Percentiles rank a stretch among this genome's conserved stretches.
These are phyloP conservation scores for Plasmodium gallinaceum DNA, from an alignment of 169 alveolate species.

Conservation along the genomic window DNA sequence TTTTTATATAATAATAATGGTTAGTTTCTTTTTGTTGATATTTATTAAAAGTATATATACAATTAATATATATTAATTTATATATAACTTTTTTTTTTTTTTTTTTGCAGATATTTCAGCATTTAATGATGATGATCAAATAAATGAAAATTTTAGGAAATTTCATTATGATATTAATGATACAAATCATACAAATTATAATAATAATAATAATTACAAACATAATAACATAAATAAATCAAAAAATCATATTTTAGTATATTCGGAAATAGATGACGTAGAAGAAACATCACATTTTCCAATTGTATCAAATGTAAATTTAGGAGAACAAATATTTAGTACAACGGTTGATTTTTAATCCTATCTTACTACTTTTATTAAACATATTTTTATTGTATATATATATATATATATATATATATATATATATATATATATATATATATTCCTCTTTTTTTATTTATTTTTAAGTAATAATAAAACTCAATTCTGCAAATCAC, in stretches of 20 bases:
- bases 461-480: too few species aligned
- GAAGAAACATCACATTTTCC: conserved; percentile 75
- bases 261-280: conserved; percentile 61
- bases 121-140: neutral
- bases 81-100: neutral
- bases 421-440: neutral
- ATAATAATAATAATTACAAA: conserved; percentile 22
- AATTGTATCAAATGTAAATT: conserved; percentile 47
- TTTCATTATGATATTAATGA: neutral
- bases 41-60: neutral
- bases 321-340: conserved; percentile 71
- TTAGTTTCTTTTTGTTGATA: neutral
- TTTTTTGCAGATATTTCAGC: neutral
- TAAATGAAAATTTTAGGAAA: neutral
- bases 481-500: too few species aligned
- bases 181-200: conserved; percentile 1
- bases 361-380: neutral
- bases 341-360: conserved; percentile 70
- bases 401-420: conserved; percentile 9
- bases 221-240: conserved; percentile 15
- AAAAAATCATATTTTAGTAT: conserved; percentile 22
- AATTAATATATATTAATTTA: neutral
- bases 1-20: conserved; percentile 27
- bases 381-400: neutral
- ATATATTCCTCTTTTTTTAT: too few species aligned